Conservation (phyloP, 768 basidiomycete species). For the Auricularia sp. region DNA sequence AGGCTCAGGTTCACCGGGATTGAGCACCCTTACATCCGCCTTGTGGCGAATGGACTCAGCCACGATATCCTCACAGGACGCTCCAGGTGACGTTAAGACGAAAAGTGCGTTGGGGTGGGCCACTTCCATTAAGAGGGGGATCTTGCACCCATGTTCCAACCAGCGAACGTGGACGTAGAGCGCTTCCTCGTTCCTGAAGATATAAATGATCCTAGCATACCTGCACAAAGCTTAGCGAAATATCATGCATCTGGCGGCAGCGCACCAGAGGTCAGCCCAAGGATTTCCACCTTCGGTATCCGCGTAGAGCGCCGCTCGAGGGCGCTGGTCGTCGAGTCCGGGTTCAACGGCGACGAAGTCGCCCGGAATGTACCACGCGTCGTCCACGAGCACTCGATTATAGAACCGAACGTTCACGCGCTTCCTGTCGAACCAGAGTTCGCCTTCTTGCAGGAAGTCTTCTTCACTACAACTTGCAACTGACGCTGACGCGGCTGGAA, state of each 20-base stretch:
- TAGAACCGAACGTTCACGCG: no score
- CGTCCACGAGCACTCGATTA: no score
- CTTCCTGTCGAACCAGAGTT: no score
- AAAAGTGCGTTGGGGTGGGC: slow-evolving; percentile 55
- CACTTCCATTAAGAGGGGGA: slow-evolving; percentile 52
- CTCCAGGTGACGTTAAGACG: slow-evolving; percentile 29
- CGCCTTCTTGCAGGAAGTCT: no score
- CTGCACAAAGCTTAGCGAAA: not conserved
- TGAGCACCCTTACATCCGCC: slow-evolving; percentile 40
- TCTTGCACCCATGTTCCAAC: slow-evolving; percentile 53
- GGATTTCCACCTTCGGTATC: no score
- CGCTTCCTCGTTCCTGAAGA: not conserved
- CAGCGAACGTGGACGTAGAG: slow-evolving; percentile 52
- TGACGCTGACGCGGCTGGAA: no score
- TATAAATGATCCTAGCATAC: not conserved
- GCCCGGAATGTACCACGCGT: no score
- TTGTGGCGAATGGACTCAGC: slow-evolving; percentile 49
- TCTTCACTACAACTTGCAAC: no score
- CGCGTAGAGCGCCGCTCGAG: no score
- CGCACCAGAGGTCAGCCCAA: not conserved
- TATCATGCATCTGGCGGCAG: not conserved
- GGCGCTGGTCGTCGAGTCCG: no score
- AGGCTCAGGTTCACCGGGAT: slow-evolving; percentile 35
- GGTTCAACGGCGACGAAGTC: no score
- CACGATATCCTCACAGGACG: slow-evolving; percentile 42